phyloP scores from a whole-genome alignment of 371 early-diverging fungal genomes.

The Mortierella sp. region DNA sequence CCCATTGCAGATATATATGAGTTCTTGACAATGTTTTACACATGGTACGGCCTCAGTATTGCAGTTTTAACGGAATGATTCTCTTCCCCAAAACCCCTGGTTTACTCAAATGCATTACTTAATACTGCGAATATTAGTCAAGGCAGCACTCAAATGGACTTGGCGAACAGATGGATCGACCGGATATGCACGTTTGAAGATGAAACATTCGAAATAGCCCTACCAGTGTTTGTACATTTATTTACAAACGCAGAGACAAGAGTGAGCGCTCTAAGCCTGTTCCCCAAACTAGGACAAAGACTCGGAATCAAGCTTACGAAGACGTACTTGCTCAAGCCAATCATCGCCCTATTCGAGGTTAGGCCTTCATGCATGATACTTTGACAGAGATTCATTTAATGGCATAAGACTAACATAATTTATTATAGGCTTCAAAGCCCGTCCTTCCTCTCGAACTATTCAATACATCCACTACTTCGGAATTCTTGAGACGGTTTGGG shows the following conservation, averaged over 20 bases:
- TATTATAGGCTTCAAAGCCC: slow-evolving; percentile 63
- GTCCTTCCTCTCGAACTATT: slow-evolving; percentile 67
- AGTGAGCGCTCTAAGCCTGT: slow-evolving; percentile 65
- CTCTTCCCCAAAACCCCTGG: not conserved
- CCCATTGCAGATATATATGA: slow-evolving; percentile 73
- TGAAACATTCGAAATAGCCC: slow-evolving; percentile 70
- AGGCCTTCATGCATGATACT: not conserved
- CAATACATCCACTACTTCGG: slow-evolving; percentile 58
- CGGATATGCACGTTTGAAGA: slow-evolving; percentile 71
- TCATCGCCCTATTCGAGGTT: slow-evolving; percentile 74
- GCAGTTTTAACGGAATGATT: not conserved
- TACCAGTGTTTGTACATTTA: slow-evolving; percentile 70
- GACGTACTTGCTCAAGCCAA: slow-evolving; percentile 67
- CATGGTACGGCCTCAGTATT: slow-evolving; percentile 57
- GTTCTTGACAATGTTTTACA: slow-evolving; percentile 69
- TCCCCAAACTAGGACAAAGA: slow-evolving; percentile 70
- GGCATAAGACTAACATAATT: not conserved
- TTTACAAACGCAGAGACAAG: slow-evolving; percentile 67
- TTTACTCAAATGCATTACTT: not conserved
- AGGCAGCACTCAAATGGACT: slow-evolving; percentile 38
- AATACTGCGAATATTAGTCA: slow-evolving; percentile 24
- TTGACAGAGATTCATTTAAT: not conserved
- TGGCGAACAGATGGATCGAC: slow-evolving; percentile 72
- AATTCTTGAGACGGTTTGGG: slow-evolving; percentile 68
- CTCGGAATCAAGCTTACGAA: slow-evolving; percentile 69